These are phyloP conservation scores for Naganishia friedmannii DNA, from an alignment of 768 basidiomycete species.

Conservation along the genomic window DNA sequence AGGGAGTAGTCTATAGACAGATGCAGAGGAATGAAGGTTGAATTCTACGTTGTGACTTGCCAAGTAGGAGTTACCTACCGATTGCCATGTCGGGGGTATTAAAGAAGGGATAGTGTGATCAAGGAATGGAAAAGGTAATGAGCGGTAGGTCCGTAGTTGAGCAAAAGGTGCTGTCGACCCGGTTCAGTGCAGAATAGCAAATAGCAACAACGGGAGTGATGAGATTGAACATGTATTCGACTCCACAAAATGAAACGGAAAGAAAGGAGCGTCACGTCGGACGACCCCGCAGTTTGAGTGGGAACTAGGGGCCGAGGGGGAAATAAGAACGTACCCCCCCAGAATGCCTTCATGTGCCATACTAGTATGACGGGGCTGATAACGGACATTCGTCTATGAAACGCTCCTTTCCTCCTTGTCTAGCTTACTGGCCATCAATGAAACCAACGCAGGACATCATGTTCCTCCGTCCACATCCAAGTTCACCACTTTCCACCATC, in stretches of 20 bases:
- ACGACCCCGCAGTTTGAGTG: not conserved
- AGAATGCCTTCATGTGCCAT: conserved; percentile 2
- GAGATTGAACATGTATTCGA: not conserved
- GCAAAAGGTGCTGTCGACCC: too few species aligned
- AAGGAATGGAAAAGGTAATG: not conserved
- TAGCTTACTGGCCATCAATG: too few species aligned
- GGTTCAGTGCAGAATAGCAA: not conserved
- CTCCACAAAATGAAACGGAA: not conserved
- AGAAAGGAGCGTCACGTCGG: not conserved
- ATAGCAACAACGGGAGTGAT: not conserved
- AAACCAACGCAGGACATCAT: not conserved
- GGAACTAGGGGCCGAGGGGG: too few species aligned
- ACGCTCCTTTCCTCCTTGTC: too few species aligned
- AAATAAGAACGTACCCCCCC: not conserved
- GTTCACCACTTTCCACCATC: conserved; percentile 17
- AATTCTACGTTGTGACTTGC: not conserved
- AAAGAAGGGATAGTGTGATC: not conserved
- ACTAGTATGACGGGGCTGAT: not conserved
- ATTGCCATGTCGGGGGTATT: not conserved
- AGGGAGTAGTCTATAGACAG: conserved; percentile 40
- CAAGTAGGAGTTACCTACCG: not conserved
- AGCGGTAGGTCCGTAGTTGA: not conserved
- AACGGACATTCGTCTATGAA: too few species aligned
- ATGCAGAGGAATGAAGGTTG: not conserved
- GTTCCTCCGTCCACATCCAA: not conserved